Evolutionary conservation across 2,329 filamentous ascomycete species (phyloP).

Genomic region (Aciculosporium take): DNA sequence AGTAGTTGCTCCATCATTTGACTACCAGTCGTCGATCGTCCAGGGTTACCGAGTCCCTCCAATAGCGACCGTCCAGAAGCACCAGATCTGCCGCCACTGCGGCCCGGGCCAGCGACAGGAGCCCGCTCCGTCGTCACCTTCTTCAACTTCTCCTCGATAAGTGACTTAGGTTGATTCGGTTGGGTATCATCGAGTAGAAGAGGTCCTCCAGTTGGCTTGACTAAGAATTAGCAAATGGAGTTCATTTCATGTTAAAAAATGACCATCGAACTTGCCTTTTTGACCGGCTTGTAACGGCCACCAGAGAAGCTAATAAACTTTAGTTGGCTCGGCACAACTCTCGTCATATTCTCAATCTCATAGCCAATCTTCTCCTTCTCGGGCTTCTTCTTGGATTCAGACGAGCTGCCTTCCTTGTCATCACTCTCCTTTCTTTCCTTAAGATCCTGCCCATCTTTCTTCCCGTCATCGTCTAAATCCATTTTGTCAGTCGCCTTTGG

Average conservation of each 20-base stretch:
- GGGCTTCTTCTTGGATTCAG: slow-evolving; percentile 67
- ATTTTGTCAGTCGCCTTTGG: slow-evolving; percentile 60
- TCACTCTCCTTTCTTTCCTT: slow-evolving; percentile 50
- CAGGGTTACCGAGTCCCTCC: slow-evolving; percentile 20
- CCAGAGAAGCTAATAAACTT: slow-evolving; percentile 91
- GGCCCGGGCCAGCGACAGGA: slow-evolving; percentile 33
- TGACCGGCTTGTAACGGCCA: slow-evolving; percentile 82
- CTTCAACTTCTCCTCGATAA: slow-evolving; percentile 87
- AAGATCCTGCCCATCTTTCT: slow-evolving; percentile 33
- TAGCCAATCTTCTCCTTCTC: slow-evolving; percentile 97
- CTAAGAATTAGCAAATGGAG: slow-evolving; percentile 11
- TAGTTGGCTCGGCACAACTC: slow-evolving; percentile 80
- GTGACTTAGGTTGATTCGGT: slow-evolving; percentile 60
- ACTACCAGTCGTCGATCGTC: slow-evolving; percentile 18
- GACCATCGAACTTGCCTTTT: slow-evolving; percentile 61
- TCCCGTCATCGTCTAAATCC: slow-evolving; percentile 62
- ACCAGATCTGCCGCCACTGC: slow-evolving; percentile 19
- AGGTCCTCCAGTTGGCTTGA: slow-evolving; percentile 78
- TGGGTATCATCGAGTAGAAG: slow-evolving; percentile 79
- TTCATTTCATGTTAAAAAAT: not conserved
- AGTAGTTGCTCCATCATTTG: slow-evolving; percentile 29
- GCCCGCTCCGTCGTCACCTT: slow-evolving; percentile 54
- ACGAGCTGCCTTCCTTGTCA: slow-evolving; percentile 40
- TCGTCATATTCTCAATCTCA: slow-evolving; percentile 91
- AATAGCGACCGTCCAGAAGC: slow-evolving; percentile 17